Percentiles rank a stretch among this genome's conserved stretches.
Conservation (phyloP, 495 filamentous ascomycete genomes). For the Letharia columbiana region DNA sequence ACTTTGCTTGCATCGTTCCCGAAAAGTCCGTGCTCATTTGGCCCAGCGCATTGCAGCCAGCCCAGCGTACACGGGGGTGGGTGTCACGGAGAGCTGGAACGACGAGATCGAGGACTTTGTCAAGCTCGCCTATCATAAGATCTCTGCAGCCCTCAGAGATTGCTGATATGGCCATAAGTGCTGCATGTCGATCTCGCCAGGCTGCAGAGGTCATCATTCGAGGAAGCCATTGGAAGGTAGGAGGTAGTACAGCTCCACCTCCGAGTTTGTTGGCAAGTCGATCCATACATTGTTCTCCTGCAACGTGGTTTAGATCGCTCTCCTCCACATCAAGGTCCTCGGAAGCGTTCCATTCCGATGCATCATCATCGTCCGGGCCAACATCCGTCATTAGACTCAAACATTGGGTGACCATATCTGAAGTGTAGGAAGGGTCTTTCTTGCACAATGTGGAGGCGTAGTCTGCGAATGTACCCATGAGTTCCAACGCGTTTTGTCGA, state of each 20-base stretch:
- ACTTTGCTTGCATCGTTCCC: conserved; percentile 95
- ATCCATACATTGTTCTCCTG: conserved; percentile 98
- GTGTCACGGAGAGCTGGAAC: conserved; percentile 84
- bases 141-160: conserved; percentile 97
- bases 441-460: conserved; percentile 87
- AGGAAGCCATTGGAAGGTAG: conserved; percentile 96
- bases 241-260: conserved; percentile 72
- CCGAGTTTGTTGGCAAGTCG: conserved; percentile 95
- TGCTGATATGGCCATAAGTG: conserved; percentile 97
- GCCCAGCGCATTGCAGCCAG: conserved; percentile 96
- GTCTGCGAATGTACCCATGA: conserved; percentile 98
- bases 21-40: conserved; percentile 99
- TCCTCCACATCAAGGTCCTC: conserved; percentile 96
- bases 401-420: conserved; percentile 97
- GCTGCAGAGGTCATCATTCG: conserved; percentile 92
- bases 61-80: conserved; percentile 93
- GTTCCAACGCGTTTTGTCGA: conserved; percentile 87
- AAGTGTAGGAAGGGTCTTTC: conserved; percentile 82
- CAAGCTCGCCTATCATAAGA: conserved; percentile 88
- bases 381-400: conserved; percentile 99
- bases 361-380: conserved; percentile 89
- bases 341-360: conserved; percentile 81
- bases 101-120: conserved; percentile 87
- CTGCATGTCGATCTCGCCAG: conserved; percentile 94
- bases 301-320: conserved; percentile 95